These are phyloP conservation scores for Marasmius tenuissimus DNA, from an alignment of 1,284 basidiomycete genomes.

Conservation along the genomic window DNA sequence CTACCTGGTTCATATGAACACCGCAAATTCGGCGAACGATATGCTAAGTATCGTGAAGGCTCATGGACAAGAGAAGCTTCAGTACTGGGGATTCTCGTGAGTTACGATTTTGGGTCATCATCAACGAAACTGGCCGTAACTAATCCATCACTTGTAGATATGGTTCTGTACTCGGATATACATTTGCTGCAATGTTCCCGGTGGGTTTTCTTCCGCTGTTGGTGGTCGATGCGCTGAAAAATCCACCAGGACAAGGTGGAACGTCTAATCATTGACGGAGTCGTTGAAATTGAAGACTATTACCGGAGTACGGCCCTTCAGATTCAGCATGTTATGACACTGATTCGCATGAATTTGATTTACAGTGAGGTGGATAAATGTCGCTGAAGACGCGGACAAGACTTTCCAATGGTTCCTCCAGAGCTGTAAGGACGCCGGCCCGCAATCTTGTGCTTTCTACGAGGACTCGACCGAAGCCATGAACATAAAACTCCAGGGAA, in stretches of 20 bases:
- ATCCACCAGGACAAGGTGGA: conserved; percentile 16
- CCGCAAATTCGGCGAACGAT: conserved; percentile 26
- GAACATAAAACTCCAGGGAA: conserved; percentile 2
- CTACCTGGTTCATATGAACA: conserved; percentile 20
- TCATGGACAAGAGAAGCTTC: conserved; percentile 22
- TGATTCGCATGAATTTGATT: background rate
- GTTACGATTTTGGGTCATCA: background rate
- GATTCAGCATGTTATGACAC: background rate
- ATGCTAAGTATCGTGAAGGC: conserved; percentile 26
- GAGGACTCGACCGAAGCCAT: conserved; percentile 12
- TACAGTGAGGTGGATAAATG: conserved; percentile 5
- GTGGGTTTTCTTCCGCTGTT: conserved; percentile 4
- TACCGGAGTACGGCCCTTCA: conserved; percentile 9
- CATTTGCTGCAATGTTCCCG: conserved; percentile 22
- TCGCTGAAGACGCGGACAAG: conserved; percentile 13
- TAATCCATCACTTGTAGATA: conserved; percentile 9
- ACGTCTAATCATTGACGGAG: conserved; percentile 20
- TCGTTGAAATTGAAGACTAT: conserved; percentile 16
- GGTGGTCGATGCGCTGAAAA: background rate
- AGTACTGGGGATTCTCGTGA: conserved; percentile 29
- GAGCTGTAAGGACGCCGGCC: conserved; percentile 17
- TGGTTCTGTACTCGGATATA: conserved; percentile 19
- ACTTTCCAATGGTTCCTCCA: conserved; percentile 12
- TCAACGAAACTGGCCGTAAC: background rate
- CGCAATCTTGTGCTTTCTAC: conserved; percentile 16